A percentile compares a stretch with the other conserved stretches of the same genome.
These are phyloP conservation scores for Scenedesmus sp. DNA, from an alignment of 163 green algal genomes.

Conservation along the genomic window DNA sequence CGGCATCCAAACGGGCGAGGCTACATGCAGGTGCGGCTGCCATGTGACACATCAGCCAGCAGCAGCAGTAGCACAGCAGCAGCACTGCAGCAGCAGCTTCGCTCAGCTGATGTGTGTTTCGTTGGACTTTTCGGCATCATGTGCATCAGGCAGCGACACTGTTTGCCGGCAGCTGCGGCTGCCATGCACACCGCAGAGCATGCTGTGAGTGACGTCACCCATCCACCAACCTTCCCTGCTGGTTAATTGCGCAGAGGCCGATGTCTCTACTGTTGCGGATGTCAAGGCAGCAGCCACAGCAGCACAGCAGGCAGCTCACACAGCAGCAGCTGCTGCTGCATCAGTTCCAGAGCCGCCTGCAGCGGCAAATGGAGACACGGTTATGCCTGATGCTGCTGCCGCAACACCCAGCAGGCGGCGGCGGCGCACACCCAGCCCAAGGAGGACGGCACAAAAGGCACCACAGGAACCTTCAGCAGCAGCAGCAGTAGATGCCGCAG, in stretches of 20 bases:
- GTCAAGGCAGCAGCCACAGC: not conserved
- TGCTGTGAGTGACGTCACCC: not conserved
- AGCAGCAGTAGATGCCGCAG: slow-evolving; percentile 19
- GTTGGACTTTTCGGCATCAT: not conserved
- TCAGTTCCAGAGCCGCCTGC: not conserved
- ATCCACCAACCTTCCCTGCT: not conserved
- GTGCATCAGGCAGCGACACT: not conserved
- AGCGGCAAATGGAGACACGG: not conserved
- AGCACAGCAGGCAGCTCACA: not conserved
- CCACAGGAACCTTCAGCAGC: not conserved
- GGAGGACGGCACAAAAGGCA: slow-evolving; percentile 8
- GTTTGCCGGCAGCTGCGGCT: not conserved
- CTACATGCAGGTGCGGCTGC: not conserved
- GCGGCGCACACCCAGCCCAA: not conserved
- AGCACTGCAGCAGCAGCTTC: not conserved
- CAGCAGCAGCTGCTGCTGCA: slow-evolving; percentile 14
- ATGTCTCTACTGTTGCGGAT: not conserved
- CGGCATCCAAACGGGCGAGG: slow-evolving; percentile 2
- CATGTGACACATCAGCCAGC: not conserved
- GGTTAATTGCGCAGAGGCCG: not conserved
- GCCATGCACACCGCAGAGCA: not conserved
- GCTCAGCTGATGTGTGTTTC: not conserved
- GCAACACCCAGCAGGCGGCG: not conserved
- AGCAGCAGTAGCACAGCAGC: slow-evolving; percentile 3
- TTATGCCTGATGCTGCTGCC: not conserved